These are phyloP conservation scores for Coemansia sp. DNA, from an alignment of 192 early-diverging fungal species.

Conservation along the genomic window DNA sequence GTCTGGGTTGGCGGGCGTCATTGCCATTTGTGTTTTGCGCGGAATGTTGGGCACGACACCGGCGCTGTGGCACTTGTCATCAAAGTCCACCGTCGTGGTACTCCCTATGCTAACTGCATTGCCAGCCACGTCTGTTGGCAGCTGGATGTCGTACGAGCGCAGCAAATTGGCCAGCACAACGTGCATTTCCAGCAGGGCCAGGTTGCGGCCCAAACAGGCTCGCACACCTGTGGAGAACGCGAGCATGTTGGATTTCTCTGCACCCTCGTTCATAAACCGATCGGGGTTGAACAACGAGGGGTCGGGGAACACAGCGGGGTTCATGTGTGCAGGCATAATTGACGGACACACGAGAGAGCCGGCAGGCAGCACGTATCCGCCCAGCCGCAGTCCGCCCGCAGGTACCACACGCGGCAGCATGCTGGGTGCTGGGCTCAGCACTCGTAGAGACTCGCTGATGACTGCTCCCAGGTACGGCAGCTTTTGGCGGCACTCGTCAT, in stretches of 20 bases:
- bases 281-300: conserved; percentile 43
- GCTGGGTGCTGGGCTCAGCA: conserved; percentile 40
- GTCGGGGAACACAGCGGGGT: conserved; percentile 17
- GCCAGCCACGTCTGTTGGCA: not conserved
- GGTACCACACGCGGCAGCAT: conserved; percentile 44
- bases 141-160: conserved; percentile 24
- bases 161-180: conserved; percentile 50
- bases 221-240: conserved; percentile 58
- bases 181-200: conserved; percentile 57
- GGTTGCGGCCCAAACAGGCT: conserved; percentile 52
- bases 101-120: not conserved
- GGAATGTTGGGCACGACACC: conserved; percentile 27
- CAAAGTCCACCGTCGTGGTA: not conserved
- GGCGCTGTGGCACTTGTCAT: not conserved
- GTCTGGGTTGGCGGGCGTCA: conserved; percentile 35
- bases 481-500: conserved; percentile 17
- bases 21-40: conserved; percentile 34
- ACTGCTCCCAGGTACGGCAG: conserved; percentile 50
- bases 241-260: conserved; percentile 25
- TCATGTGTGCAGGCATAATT: conserved; percentile 32
- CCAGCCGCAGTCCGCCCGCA: conserved; percentile 27
- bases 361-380: conserved; percentile 36
- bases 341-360: conserved; percentile 52
- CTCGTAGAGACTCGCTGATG: conserved; percentile 49
- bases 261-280: conserved; percentile 26